Conservation (phyloP, 2,329 filamentous ascomycete species). For the Aspergillus unguis region DNA sequence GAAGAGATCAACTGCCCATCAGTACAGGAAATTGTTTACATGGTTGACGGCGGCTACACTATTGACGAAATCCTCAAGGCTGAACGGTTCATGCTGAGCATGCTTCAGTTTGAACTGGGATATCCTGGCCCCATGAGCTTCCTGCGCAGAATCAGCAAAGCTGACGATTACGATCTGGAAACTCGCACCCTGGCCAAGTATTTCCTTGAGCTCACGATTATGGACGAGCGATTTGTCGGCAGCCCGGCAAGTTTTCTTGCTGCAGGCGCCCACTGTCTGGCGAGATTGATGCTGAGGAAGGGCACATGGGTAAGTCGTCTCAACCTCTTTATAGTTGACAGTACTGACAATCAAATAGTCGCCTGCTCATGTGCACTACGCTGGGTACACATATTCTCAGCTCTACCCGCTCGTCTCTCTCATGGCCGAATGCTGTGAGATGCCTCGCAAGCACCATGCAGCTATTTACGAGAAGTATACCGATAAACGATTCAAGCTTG, state of each 20-base stretch:
- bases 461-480: slow-evolving; percentile 92
- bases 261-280: slow-evolving; percentile 87
- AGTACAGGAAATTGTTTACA: slow-evolving; percentile 92
- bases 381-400: slow-evolving; percentile 85
- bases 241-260: slow-evolving; percentile 86
- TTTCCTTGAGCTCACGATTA: slow-evolving; percentile 92
- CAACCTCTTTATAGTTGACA: slow-evolving; percentile 2
- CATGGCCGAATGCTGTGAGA: slow-evolving; percentile 83
- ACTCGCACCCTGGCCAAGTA: slow-evolving; percentile 96
- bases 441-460: slow-evolving; percentile 74
- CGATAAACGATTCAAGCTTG: slow-evolving; percentile 81
- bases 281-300: slow-evolving; percentile 83
- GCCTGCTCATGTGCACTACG: slow-evolving; percentile 82
- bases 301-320: slow-evolving; percentile 76
- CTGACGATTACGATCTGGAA: slow-evolving; percentile 94
- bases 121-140: slow-evolving; percentile 99
- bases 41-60: slow-evolving; percentile 91
- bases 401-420: slow-evolving; percentile 72
- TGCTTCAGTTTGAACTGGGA: slow-evolving; percentile 91
- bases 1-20: slow-evolving; percentile 98
- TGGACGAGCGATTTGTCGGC: slow-evolving; percentile 96
- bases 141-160: slow-evolving; percentile 92
- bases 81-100: slow-evolving; percentile 95
- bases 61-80: slow-evolving; percentile 93
- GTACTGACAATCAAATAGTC: slow-evolving; percentile 53